A percentile compares a stretch with the other conserved stretches of the same genome.
Conservation (phyloP, 2,329 filamentous ascomycete genomes). For the Akanthomyces lecanii region DNA sequence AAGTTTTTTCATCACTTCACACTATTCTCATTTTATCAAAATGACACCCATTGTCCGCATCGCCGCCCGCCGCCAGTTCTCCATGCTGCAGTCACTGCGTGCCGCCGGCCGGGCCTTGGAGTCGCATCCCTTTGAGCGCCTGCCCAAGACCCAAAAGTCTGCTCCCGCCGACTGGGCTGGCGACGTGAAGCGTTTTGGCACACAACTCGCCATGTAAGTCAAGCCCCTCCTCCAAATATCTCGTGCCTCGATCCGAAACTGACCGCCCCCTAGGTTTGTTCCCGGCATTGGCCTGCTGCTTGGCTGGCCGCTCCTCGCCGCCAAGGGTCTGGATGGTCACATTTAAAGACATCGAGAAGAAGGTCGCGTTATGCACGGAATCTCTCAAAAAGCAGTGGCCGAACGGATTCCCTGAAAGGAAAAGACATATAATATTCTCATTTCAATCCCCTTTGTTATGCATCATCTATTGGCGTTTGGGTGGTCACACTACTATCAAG, state of each 20-base stretch:
- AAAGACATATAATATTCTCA: background rate
- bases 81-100: conserved; percentile 31
- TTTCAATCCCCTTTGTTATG: conserved; percentile 1
- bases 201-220: conserved; percentile 33
- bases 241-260: background rate
- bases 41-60: conserved; percentile 27
- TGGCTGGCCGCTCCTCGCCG: conserved; percentile 32
- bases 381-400: background rate
- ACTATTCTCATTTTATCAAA: background rate
- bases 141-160: conserved; percentile 26
- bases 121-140: conserved; percentile 34
- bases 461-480: conserved; percentile 7
- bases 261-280: conserved; percentile 29
- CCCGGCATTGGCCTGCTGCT: conserved; percentile 31
- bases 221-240: background rate
- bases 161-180: conserved; percentile 31
- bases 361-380: too few species aligned
- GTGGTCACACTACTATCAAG: background rate
- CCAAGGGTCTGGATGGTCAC: conserved; percentile 29
- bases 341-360: conserved; percentile 20
- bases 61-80: conserved; percentile 32
- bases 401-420: background rate
- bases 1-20: background rate
- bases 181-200: conserved; percentile 30
- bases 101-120: conserved; percentile 32